phyloP scores from a whole-genome alignment of 164 flowering plant genomes.

The Liquidambar formosana region DNA sequence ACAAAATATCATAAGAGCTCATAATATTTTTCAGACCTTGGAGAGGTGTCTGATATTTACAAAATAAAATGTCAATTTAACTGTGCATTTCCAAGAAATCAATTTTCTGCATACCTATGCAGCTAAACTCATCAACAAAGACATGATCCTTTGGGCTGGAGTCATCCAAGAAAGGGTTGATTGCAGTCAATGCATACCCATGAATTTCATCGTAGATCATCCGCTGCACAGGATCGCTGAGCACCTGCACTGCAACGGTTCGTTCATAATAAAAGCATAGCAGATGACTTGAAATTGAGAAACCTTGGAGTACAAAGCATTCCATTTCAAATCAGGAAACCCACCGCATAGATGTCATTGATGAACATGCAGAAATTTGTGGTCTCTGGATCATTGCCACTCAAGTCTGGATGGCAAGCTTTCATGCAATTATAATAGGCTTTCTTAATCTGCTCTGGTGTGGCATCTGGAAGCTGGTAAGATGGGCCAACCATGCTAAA shows the following conservation, averaged over 20 bases:
- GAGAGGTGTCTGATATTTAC: no score
- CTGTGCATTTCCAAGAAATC: no score
- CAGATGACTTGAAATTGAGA: not conserved
- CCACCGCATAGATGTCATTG: constrained; percentile 83
- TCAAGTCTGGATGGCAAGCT: constrained; percentile 94
- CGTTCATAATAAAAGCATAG: constrained; percentile 1
- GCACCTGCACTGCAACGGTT: constrained; percentile 54
- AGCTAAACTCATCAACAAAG: constrained; percentile 94
- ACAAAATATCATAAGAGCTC: no score
- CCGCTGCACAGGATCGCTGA: constrained; percentile 92
- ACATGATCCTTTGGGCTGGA: constrained; percentile 71
- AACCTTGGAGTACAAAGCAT: not conserved
- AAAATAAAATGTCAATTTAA: no score
- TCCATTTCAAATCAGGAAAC: constrained; percentile 15
- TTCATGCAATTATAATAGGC: constrained; percentile 96
- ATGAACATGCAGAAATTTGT: constrained; percentile 95
- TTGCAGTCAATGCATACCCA: constrained; percentile 82
- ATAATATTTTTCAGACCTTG: no score
- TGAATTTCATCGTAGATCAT: constrained; percentile 96
- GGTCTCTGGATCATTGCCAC: constrained; percentile 82
- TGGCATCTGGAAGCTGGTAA: constrained; percentile 88
- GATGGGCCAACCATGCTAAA: not conserved
- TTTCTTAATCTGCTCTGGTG: constrained; percentile 81
- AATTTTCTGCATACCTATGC: constrained; percentile 64
- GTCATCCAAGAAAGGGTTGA: constrained; percentile 87